phyloP scores from a whole-genome alignment of 2,329 filamentous ascomycete genomes.

The Ophiocordyceps australis region DNA sequence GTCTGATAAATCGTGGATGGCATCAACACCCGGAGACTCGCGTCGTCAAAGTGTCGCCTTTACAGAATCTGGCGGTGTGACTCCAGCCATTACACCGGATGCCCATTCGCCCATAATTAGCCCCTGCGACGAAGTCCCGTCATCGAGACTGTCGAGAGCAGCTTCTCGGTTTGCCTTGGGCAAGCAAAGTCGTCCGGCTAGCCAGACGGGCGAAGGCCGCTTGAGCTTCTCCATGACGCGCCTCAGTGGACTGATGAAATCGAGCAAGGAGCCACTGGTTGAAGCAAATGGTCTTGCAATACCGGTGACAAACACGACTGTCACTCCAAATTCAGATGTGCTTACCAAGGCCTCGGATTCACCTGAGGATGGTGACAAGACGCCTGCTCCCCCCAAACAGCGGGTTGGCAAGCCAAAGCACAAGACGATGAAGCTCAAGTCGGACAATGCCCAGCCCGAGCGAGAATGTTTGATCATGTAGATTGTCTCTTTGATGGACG shows the following conservation, averaged over 20 bases:
- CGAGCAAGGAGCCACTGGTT: constrained; percentile 25
- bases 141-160: constrained; percentile 36
- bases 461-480: constrained; percentile 31
- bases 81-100: constrained; percentile 17
- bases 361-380: constrained; percentile 6
- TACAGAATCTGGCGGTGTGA: constrained; percentile 22
- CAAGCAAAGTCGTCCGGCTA: constrained; percentile 34
- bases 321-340: constrained; percentile 7
- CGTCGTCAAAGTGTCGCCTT: constrained; percentile 32
- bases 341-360: constrained; percentile 6
- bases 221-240: constrained; percentile 39
- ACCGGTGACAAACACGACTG: constrained; percentile 9
- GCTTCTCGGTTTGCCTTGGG: constrained; percentile 33
- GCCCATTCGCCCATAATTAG: constrained; percentile 18
- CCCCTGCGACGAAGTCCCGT: constrained; percentile 33
- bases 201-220: constrained; percentile 38
- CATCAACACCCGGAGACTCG: constrained; percentile 14
- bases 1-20: constrained; percentile 23
- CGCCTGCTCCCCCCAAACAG: constrained; percentile 8
- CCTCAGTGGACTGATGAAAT: constrained; percentile 30
- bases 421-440: constrained; percentile 17
- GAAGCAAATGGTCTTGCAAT: constrained; percentile 9
- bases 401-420: constrained; percentile 19
- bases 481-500: too few species aligned
- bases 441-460: constrained; percentile 17